Percentiles rank a stretch among this genome's conserved stretches.
These are phyloP conservation scores for Acrocalymma vagum DNA, from an alignment of 2,329 filamentous ascomycete genomes.

Conservation along the genomic window DNA sequence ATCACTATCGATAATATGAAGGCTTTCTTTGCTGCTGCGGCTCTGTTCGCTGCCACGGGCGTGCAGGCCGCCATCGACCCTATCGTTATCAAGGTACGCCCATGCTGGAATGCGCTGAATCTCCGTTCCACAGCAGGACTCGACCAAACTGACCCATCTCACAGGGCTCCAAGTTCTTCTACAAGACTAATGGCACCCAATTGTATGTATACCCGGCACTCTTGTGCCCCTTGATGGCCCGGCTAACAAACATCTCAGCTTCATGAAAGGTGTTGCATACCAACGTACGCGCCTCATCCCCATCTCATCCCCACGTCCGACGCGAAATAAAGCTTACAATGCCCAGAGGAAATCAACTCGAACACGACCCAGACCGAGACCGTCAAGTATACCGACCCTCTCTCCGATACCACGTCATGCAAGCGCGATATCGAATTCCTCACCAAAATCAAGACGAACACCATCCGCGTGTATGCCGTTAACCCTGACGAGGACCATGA, in stretches of 20 bases:
- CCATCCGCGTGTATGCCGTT: slow-evolving; percentile 94
- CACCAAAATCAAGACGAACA: slow-evolving; percentile 82
- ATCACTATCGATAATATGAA: slow-evolving; percentile 61
- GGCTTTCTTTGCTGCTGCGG: slow-evolving; percentile 58
- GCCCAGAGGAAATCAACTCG: slow-evolving; percentile 65
- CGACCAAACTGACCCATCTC: slow-evolving; percentile 16
- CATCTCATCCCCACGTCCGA: not conserved
- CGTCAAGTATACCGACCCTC: slow-evolving; percentile 78
- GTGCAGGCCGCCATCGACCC: slow-evolving; percentile 66
- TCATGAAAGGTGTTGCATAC: slow-evolving; percentile 93
- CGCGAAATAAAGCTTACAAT: slow-evolving; percentile 13
- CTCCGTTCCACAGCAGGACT: slow-evolving; percentile 9
- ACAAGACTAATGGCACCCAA: slow-evolving; percentile 79
- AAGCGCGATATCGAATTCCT: slow-evolving; percentile 87
- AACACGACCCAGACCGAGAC: slow-evolving; percentile 62
- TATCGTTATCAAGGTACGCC: slow-evolving; percentile 73
- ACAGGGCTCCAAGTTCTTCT: slow-evolving; percentile 88
- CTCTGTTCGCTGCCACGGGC: slow-evolving; percentile 60
- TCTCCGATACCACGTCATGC: slow-evolving; percentile 76
- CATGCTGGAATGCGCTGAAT: not conserved
- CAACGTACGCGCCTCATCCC: slow-evolving; percentile 63
- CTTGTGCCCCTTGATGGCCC: slow-evolving; percentile 9
- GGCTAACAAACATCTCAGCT: slow-evolving; percentile 57
- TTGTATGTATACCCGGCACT: slow-evolving; percentile 51
- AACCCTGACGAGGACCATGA: slow-evolving; percentile 81